Percentiles rank a stretch among this genome's conserved stretches.
These are phyloP conservation scores for Dendrobium catenatum DNA, from an alignment of 106 monocot species.

Conservation along the genomic window DNA sequence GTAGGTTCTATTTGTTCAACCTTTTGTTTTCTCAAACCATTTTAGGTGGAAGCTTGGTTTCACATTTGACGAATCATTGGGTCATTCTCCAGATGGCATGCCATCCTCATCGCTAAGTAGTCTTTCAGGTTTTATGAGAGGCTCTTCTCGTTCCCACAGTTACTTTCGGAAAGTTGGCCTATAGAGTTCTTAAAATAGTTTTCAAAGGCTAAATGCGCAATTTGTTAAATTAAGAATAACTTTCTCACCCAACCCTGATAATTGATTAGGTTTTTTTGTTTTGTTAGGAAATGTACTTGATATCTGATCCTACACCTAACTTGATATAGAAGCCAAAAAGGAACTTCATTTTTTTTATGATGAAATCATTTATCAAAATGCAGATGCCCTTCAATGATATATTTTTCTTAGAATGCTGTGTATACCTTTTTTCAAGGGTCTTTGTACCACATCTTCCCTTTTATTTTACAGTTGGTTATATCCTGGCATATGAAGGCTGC, in stretches of 20 bases:
- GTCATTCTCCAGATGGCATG: background rate
- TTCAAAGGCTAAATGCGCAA: background rate
- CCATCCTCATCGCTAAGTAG: background rate
- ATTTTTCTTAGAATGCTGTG: background rate
- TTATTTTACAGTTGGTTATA: slow-evolving; percentile 61
- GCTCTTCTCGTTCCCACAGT: background rate
- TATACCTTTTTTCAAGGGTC: background rate
- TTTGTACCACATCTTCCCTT: slow-evolving; percentile 15
- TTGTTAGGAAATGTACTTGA: background rate
- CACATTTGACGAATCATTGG: background rate
- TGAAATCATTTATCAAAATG: background rate
- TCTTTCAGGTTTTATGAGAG: slow-evolving; percentile 4
- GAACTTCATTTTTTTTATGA: background rate
- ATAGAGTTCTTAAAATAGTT: background rate
- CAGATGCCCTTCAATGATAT: background rate
- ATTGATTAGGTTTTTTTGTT: slow-evolving; percentile 9
- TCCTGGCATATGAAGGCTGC: slow-evolving; percentile 99
- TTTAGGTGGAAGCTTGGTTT: slow-evolving; percentile 2
- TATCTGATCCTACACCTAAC: background rate
- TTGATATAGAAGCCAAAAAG: background rate
- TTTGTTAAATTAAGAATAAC: background rate
- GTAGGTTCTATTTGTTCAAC: background rate
- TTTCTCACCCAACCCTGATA: background rate
- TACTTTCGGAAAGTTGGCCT: background rate
- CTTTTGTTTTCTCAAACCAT: background rate